phyloP scores from a whole-genome alignment of 768 basidiomycete species.

The Serendipita vermifera region DNA sequence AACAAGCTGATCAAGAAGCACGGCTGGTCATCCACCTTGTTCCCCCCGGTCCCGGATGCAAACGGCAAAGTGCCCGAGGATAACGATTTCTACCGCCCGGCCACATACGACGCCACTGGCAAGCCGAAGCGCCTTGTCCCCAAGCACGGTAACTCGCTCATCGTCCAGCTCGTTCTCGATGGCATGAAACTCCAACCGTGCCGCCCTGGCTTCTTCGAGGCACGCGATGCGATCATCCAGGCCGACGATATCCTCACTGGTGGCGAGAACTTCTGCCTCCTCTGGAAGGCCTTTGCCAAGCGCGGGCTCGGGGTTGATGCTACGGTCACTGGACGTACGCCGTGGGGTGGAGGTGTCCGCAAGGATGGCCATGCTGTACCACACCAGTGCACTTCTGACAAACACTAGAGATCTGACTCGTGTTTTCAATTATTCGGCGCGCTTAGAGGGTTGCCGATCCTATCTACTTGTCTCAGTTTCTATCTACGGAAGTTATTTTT shows the following conservation, averaged over 20 bases:
- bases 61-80: conserved; percentile 46
- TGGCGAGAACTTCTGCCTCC: conserved; percentile 79
- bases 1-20: conserved; percentile 67
- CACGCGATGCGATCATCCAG: conserved; percentile 79
- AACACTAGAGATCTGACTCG: too few species aligned
- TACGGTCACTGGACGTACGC: conserved; percentile 56
- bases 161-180: conserved; percentile 69
- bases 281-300: conserved; percentile 77
- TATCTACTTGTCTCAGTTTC: too few species aligned
- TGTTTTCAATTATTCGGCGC: too few species aligned
- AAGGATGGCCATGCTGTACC: background rate
- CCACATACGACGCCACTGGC: conserved; percentile 27
- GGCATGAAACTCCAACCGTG: conserved; percentile 95
- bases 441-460: too few species aligned
- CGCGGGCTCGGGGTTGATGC: conserved; percentile 63
- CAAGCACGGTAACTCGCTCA: conserved; percentile 82
- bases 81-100: conserved; percentile 64
- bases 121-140: conserved; percentile 48
- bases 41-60: conserved; percentile 58
- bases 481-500: too few species aligned
- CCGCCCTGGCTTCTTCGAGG: conserved; percentile 78
- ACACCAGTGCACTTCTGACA: background rate
- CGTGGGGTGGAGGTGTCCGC: conserved; percentile 88
- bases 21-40: conserved; percentile 64
- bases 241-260: conserved; percentile 83